Evolutionary conservation across 1,284 basidiomycete genomes (phyloP).

Genomic region (Microbotryomycetes sp.): DNA sequence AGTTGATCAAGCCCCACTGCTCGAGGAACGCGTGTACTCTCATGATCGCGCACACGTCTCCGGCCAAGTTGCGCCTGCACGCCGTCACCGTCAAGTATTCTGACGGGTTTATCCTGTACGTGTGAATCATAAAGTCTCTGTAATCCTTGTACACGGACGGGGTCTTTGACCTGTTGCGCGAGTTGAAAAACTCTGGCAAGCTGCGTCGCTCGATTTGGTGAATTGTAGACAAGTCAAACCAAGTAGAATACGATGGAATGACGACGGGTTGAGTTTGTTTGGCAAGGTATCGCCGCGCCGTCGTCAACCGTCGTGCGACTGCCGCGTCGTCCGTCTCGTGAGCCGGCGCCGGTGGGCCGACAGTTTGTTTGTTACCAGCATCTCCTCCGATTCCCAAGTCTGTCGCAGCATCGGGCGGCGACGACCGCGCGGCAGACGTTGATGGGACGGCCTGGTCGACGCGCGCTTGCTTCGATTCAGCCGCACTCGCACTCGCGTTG

Average conservation of each 20-base stretch:
- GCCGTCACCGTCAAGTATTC: conserved; percentile 98
- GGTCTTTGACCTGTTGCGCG: conserved; percentile 87
- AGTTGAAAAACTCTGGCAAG: conserved; percentile 97
- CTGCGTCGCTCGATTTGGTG: conserved; percentile 87
- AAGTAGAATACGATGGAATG: conserved; percentile 93
- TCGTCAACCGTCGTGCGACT: conserved; percentile 3
- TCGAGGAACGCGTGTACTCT: conserved; percentile 97
- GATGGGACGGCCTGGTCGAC: too few species aligned
- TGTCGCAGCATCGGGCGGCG: too few species aligned
- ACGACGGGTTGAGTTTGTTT: conserved; percentile 89
- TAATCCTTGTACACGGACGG: conserved; percentile 98
- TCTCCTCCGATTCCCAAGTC: too few species aligned
- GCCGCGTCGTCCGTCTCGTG: too few species aligned
- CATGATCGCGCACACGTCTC: conserved; percentile 98
- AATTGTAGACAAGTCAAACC: conserved; percentile 94
- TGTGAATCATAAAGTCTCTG: conserved; percentile 99
- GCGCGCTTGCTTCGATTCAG: too few species aligned
- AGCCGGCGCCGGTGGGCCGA: too few species aligned
- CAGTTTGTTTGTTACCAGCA: too few species aligned
- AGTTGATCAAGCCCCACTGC: conserved; percentile 98
- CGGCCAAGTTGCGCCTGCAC: conserved; percentile 89
- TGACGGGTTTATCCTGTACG: conserved; percentile 84
- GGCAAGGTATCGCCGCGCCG: conserved; percentile 82
- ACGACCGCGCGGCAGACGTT: too few species aligned
- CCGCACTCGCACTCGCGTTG: too few species aligned